Percentiles rank a stretch among this genome's conserved stretches.
phyloP scores from a whole-genome alignment of 2,329 filamentous ascomycete species.

The Epichloe festucae region DNA sequence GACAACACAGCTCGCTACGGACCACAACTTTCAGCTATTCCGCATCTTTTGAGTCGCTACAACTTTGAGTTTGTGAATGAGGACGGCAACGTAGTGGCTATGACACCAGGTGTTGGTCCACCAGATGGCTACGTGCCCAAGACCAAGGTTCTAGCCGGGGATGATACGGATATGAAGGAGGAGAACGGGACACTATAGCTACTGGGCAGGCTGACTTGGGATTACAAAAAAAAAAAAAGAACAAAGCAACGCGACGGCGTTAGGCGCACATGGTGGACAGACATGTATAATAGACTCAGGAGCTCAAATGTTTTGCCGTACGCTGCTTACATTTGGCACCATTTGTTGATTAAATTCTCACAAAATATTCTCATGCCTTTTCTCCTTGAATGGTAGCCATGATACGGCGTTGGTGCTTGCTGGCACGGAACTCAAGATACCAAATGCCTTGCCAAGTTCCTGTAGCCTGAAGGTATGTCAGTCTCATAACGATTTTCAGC shows the following conservation, averaged over 20 bases:
- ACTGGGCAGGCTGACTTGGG: slow-evolving; percentile 10
- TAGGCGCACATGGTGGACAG: slow-evolving; percentile 17
- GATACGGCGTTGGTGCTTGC: slow-evolving; percentile 65
- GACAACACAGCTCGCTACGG: slow-evolving; percentile 94
- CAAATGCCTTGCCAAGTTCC: slow-evolving; percentile 81
- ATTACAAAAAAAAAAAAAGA: slow-evolving; percentile 12
- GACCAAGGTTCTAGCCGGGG: slow-evolving; percentile 52
- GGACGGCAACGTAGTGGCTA: slow-evolving; percentile 71
- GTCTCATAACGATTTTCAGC: not conserved
- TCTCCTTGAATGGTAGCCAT: slow-evolving; percentile 94
- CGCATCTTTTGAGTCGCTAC: slow-evolving; percentile 85
- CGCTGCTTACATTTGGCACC: not conserved
- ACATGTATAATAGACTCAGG: slow-evolving; percentile 6
- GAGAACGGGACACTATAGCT: slow-evolving; percentile 25
- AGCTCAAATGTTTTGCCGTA: not conserved
- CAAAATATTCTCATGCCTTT: slow-evolving; percentile 29
- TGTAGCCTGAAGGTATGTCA: slow-evolving; percentile 30
- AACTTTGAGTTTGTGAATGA: slow-evolving; percentile 98
- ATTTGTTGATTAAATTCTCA: not conserved
- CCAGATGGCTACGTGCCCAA: slow-evolving; percentile 47
- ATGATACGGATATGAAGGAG: slow-evolving; percentile 49
- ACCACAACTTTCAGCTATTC: slow-evolving; percentile 90
- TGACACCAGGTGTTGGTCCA: slow-evolving; percentile 58
- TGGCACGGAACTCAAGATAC: slow-evolving; percentile 79
- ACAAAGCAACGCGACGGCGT: slow-evolving; percentile 19